A percentile compares a stretch with the other conserved stretches of the same genome.
phyloP scores from a whole-genome alignment of 768 basidiomycete species.

The Brasilioporus rufonigricans region DNA sequence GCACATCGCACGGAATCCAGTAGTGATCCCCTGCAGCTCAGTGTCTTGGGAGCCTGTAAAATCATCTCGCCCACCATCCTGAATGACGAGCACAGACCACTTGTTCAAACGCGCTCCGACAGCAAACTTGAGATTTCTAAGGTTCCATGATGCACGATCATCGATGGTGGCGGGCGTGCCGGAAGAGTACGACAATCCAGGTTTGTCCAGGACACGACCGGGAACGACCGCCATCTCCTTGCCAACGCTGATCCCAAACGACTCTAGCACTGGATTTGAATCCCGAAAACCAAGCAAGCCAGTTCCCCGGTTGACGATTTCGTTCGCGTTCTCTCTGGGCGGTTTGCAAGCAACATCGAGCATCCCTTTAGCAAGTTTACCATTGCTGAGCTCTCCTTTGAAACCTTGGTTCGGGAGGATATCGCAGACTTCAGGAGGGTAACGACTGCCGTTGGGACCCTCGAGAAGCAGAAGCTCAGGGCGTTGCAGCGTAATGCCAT shows the following conservation, averaged over 20 bases:
- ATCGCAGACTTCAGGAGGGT: conserved; percentile 49
- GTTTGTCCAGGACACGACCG: conserved; percentile 47
- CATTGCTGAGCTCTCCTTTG: conserved; percentile 45
- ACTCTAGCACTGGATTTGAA: conserved; percentile 31
- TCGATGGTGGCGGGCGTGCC: conserved; percentile 31
- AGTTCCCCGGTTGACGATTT: conserved; percentile 43
- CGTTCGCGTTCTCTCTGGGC: conserved; percentile 44
- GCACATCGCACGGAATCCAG: conserved; percentile 62
- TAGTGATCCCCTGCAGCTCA: conserved; percentile 39
- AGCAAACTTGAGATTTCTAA: conserved; percentile 54
- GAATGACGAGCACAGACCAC: conserved; percentile 70
- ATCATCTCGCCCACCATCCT: conserved; percentile 53
- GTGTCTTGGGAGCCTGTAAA: conserved; percentile 52
- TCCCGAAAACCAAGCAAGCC: conserved; percentile 40
- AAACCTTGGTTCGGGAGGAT: conserved; percentile 41
- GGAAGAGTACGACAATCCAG: conserved; percentile 40
- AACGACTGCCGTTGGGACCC: conserved; percentile 31
- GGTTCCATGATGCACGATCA: conserved; percentile 49
- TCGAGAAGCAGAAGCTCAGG: conserved; percentile 43
- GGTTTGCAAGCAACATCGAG: conserved; percentile 45
- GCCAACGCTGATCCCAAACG: conserved; percentile 45
- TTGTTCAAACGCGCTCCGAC: conserved; percentile 51
- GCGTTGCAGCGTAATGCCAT: conserved; percentile 33
- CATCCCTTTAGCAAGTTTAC: conserved; percentile 46
- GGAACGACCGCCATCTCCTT: conserved; percentile 53